Evolutionary conservation across 306 rosid species (phyloP).

Genomic region (Rubus parviflorus): DNA sequence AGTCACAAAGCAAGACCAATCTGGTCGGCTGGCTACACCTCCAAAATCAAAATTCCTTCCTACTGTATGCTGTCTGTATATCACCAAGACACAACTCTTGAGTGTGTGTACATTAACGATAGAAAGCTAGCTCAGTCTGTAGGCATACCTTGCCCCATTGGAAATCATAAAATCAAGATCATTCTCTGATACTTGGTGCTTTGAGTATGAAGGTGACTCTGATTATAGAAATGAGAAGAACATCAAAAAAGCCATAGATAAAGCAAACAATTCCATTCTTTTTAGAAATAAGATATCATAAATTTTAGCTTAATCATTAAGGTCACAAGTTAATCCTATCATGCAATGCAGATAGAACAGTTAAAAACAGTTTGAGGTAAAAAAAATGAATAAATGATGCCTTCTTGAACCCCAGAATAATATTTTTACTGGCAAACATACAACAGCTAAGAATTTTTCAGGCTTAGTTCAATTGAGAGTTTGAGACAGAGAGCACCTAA

Average conservation of each 20-base stretch:
- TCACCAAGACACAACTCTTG: constrained; percentile 27
- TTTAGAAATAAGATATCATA: background rate
- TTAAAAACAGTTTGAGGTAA: background rate
- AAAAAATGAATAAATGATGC: background rate
- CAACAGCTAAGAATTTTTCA: background rate
- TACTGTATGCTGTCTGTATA: constrained; percentile 38
- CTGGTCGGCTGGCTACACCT: constrained; percentile 29
- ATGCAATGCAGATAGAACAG: background rate
- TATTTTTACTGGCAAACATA: background rate
- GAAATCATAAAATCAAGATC: constrained; percentile 41
- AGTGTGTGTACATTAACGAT: constrained; percentile 16
- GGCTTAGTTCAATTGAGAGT: constrained; percentile 23
- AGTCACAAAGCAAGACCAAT: constrained; percentile 39
- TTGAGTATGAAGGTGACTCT: constrained; percentile 49
- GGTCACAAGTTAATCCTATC: constrained; percentile 9
- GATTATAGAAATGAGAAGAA: constrained; percentile 28
- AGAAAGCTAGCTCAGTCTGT: constrained; percentile 17
- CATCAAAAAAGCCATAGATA: constrained; percentile 10
- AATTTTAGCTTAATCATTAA: background rate
- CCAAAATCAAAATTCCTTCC: constrained; percentile 42
- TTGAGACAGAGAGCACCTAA: constrained; percentile 45
- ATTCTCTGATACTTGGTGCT: constrained; percentile 41
- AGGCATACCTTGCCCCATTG: constrained; percentile 54
- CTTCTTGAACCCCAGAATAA: background rate
- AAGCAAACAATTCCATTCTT: constrained; percentile 15